phyloP scores from a whole-genome alignment of 2,329 filamentous ascomycete genomes.

The Ustulina deusta region DNA sequence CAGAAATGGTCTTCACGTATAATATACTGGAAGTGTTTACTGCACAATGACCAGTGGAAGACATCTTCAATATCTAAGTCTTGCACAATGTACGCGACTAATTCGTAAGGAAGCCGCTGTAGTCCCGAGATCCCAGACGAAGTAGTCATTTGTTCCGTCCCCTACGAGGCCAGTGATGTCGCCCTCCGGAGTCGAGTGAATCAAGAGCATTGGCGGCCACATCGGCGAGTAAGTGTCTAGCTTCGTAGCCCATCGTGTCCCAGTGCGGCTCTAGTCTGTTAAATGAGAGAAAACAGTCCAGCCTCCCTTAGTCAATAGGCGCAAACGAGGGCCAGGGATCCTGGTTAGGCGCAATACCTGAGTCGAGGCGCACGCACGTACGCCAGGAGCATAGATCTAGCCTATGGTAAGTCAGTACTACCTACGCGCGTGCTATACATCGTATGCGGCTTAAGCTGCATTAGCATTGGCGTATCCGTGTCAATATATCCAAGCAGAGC shows the following conservation, averaged over 20 bases:
- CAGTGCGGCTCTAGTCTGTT: slow-evolving; percentile 9
- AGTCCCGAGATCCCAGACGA: slow-evolving; percentile 39
- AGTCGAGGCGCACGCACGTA: no score
- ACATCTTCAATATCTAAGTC: slow-evolving; percentile 69
- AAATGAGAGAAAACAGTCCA: not conserved
- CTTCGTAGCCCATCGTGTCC: slow-evolving; percentile 1
- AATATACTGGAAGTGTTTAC: slow-evolving; percentile 62
- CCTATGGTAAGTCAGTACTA: no score
- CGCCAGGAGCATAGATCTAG: no score
- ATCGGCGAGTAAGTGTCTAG: slow-evolving; percentile 7
- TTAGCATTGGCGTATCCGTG: no score
- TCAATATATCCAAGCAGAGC: no score
- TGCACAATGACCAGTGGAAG: slow-evolving; percentile 66
- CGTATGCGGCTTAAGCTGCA: no score
- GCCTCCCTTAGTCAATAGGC: not conserved
- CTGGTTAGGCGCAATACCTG: no score
- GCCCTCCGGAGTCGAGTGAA: slow-evolving; percentile 28
- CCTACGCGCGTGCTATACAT: no score
- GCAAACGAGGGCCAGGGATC: no score
- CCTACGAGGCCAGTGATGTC: slow-evolving; percentile 25
- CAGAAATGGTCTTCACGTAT: slow-evolving; percentile 68
- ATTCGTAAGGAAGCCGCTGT: slow-evolving; percentile 68
- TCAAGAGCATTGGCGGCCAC: slow-evolving; percentile 19
- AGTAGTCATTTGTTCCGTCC: slow-evolving; percentile 34
- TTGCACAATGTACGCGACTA: slow-evolving; percentile 69